Evolutionary conservation across 2,329 filamentous ascomycete genomes (phyloP).

Genomic region (Pestalotiopsis sp.): DNA sequence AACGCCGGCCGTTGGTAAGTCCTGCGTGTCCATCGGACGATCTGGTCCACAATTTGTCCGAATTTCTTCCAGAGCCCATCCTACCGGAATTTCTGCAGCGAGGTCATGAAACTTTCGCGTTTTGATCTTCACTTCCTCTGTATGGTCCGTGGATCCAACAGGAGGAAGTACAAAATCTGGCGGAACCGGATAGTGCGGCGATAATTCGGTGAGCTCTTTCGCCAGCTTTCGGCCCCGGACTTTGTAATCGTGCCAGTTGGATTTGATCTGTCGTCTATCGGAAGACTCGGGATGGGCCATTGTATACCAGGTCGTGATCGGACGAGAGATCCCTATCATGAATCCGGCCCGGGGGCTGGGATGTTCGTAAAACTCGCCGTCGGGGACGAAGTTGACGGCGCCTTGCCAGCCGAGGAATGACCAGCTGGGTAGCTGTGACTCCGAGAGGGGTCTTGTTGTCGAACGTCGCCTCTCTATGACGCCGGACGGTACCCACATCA

Average conservation of each 20-base stretch:
- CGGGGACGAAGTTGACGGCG: no score
- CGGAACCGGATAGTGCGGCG: no score
- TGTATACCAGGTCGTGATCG: background rate
- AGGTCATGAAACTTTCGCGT: background rate
- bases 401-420: background rate
- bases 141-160: no score
- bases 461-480: background rate
- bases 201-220: background rate
- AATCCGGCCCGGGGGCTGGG: background rate
- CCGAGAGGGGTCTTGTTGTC: background rate
- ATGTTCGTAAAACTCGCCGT: background rate
- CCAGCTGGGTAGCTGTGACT: background rate
- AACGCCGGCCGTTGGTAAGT: no score
- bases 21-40: no score
- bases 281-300: background rate
- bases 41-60: no score
- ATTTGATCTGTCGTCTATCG: background rate
- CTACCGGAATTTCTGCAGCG: background rate
- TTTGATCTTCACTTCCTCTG: background rate
- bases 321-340: background rate
- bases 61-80: background rate
- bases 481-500: background rate
- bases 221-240: no score
- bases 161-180: no score
- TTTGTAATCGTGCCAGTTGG: no score